Evolutionary conservation across 2,329 filamentous ascomycete species (phyloP).

Genomic region (Byssoonygena ceratinophila): DNA sequence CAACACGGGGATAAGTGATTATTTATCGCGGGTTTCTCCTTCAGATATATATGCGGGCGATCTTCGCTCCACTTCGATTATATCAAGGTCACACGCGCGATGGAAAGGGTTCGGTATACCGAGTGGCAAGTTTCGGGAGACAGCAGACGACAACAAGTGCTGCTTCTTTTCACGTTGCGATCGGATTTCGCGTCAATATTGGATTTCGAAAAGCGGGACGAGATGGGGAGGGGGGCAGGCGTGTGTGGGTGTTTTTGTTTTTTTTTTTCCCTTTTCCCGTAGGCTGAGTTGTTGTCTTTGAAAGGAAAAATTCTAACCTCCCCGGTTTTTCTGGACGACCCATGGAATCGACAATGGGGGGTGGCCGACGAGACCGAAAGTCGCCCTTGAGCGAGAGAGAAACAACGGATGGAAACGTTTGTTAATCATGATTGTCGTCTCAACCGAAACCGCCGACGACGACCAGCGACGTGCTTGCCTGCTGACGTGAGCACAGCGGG

Average conservation of each 20-base stretch:
- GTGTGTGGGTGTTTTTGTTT: not conserved
- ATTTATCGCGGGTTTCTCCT: too few relatives aligned
- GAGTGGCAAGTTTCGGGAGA: too few relatives aligned
- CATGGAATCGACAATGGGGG: not conserved
- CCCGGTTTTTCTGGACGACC: not conserved
- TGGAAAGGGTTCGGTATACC: too few relatives aligned
- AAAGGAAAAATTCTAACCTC: not conserved
- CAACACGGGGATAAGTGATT: too few relatives aligned
- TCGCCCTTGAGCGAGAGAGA: not conserved
- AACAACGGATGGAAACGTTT: conserved; percentile 1
- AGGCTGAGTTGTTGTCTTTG: not conserved
- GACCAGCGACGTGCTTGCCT: too few relatives aligned
- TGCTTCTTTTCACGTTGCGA: not conserved
- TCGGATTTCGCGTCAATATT: conserved; percentile 3
- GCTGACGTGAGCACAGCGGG: too few relatives aligned
- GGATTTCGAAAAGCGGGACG: not conserved
- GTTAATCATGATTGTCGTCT: not conserved
- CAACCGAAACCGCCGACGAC: too few relatives aligned
- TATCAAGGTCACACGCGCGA: too few relatives aligned
- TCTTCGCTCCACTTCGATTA: too few relatives aligned
- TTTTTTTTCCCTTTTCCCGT: too few relatives aligned
- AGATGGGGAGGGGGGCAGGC: not conserved
- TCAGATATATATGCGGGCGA: too few relatives aligned
- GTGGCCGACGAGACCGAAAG: not conserved
- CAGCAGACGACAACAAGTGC: too few relatives aligned